Conservation (phyloP, 1,284 basidiomycete genomes). For the Puccinia triticina region DNA sequence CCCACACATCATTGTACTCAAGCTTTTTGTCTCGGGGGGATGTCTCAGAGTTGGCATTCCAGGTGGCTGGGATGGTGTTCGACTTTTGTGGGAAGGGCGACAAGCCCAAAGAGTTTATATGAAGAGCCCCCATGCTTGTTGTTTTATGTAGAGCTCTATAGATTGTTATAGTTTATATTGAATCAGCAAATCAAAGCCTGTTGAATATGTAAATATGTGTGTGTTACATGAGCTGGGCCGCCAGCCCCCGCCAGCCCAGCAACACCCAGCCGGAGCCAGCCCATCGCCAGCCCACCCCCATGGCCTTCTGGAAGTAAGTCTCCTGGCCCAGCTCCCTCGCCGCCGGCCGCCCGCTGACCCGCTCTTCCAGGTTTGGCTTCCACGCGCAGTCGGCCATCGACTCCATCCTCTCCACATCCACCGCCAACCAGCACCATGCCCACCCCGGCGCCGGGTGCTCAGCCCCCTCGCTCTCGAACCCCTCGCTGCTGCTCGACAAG, state of each 20-base stretch:
- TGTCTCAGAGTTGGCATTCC: slow-evolving; percentile 73
- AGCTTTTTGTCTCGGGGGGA: slow-evolving; percentile 6
- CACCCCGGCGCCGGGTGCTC: slow-evolving; percentile 30
- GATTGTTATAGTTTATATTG: too few relatives aligned
- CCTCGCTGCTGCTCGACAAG: slow-evolving; percentile 69
- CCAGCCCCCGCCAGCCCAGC: too few relatives aligned
- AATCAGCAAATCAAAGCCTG: too few relatives aligned
- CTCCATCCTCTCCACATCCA: slow-evolving; percentile 49
- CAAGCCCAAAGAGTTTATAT: slow-evolving; percentile 54
- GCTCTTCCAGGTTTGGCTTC: slow-evolving; percentile 41
- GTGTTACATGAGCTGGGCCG: too few relatives aligned
- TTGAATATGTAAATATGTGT: too few relatives aligned
- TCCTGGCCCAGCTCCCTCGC: not conserved
- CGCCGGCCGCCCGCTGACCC: not conserved
- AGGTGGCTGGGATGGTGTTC: slow-evolving; percentile 78
- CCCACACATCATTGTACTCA: slow-evolving; percentile 50
- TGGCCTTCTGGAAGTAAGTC: slow-evolving; percentile 51
- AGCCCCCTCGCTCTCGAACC: slow-evolving; percentile 34
- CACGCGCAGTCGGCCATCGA: slow-evolving; percentile 51
- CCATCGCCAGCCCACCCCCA: slow-evolving; percentile 31
- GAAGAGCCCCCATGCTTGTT: not conserved
- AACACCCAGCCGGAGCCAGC: not conserved
- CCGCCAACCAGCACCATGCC: slow-evolving; percentile 43
- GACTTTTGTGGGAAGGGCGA: slow-evolving; percentile 68
- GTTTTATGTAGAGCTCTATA: too few relatives aligned